These are phyloP conservation scores for Endogone sp. DNA, from an alignment of 192 early-diverging fungal species.

Conservation along the genomic window DNA sequence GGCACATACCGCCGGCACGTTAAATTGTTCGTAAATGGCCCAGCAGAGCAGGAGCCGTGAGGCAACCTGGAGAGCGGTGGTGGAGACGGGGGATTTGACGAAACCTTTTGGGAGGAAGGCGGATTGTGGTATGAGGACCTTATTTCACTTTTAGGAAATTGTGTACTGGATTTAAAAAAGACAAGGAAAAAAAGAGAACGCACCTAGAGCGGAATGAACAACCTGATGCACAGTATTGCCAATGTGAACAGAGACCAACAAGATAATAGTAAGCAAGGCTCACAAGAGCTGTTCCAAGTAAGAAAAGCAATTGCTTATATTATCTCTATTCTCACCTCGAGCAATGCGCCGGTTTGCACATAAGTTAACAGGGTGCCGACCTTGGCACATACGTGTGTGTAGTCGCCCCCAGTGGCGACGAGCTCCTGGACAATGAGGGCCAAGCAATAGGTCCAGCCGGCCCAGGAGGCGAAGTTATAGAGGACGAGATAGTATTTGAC, in stretches of 20 bases:
- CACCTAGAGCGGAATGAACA: slow-evolving; percentile 31
- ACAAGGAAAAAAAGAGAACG: background rate
- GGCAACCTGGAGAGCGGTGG: slow-evolving; percentile 83
- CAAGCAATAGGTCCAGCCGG: slow-evolving; percentile 80
- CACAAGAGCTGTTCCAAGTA: no score
- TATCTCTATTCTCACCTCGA: slow-evolving; percentile 75
- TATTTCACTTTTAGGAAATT: no score
- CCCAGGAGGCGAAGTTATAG: slow-evolving; percentile 81
- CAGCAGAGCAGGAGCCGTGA: slow-evolving; percentile 85
- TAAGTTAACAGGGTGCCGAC: slow-evolving; percentile 59
- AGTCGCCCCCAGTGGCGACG: slow-evolving; percentile 46
- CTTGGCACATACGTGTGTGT: slow-evolving; percentile 55
- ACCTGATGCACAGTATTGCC: slow-evolving; percentile 16
- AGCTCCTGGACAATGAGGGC: slow-evolving; percentile 50
- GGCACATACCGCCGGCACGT: slow-evolving; percentile 36
- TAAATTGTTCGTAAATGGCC: slow-evolving; percentile 69
- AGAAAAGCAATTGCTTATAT: no score
- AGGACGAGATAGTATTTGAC: slow-evolving; percentile 67
- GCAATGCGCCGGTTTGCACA: slow-evolving; percentile 79
- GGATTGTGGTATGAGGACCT: background rate
- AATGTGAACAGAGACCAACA: no score
- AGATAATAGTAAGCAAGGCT: no score
- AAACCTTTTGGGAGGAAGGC: slow-evolving; percentile 50
- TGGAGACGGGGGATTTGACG: slow-evolving; percentile 76
- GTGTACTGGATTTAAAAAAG: no score